Evolutionary conservation across 2,329 filamentous ascomycete genomes (phyloP).

Genomic region (Colletotrichum sp.): DNA sequence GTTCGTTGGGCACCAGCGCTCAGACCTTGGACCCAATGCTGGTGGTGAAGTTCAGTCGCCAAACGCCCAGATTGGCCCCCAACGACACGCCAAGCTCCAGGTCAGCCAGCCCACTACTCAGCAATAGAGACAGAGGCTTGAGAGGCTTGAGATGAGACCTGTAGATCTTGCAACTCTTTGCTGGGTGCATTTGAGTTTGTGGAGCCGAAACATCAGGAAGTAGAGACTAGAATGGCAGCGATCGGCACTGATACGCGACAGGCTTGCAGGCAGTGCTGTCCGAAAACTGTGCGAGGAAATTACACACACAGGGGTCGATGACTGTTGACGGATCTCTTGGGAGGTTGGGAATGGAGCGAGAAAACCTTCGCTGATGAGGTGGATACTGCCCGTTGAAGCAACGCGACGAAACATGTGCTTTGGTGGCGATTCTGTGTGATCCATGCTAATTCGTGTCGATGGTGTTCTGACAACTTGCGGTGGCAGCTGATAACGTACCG

Average conservation of each 20-base stretch:
- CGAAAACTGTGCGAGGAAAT: constrained; percentile 13
- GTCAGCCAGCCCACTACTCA: background rate
- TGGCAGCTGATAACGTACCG: background rate
- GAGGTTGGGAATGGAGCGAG: background rate
- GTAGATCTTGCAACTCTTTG: constrained; percentile 14
- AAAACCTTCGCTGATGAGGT: background rate
- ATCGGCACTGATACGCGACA: constrained; percentile 9
- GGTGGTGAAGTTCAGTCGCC: background rate
- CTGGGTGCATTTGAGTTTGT: constrained; percentile 8
- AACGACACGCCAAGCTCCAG: background rate
- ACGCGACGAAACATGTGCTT: background rate
- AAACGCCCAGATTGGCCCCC: background rate
- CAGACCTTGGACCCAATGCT: background rate
- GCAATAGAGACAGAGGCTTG: constrained; percentile 1
- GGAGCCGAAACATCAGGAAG: constrained; percentile 10
- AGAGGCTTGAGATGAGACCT: constrained; percentile 17
- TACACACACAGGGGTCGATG: background rate
- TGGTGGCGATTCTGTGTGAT: background rate
- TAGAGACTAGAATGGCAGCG: background rate
- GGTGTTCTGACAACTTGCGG: background rate
- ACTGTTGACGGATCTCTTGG: background rate
- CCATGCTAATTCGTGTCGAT: background rate
- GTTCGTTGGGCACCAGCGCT: constrained; percentile 13
- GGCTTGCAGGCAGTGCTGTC: background rate
- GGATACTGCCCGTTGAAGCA: background rate